These are phyloP conservation scores for Cryptosporidium canis DNA, from an alignment of 169 alveolate genomes.

Conservation along the genomic window DNA sequence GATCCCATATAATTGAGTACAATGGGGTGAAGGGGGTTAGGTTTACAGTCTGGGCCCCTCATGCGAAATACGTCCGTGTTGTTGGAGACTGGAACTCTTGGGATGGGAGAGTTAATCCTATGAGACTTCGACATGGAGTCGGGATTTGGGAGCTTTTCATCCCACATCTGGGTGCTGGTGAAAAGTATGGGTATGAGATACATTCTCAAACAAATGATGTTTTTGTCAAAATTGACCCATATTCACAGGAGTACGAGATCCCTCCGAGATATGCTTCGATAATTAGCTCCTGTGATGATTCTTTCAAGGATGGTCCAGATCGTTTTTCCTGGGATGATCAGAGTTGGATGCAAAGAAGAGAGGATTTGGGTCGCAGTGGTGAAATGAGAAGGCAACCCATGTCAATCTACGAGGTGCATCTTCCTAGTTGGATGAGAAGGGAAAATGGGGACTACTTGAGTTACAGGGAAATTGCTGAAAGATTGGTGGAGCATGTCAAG, in stretches of 20 bases:
- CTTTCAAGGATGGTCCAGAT: slow-evolving; percentile 74
- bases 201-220: slow-evolving; percentile 73
- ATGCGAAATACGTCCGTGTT: slow-evolving; percentile 76
- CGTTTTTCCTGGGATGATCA: slow-evolving; percentile 79
- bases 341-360: slow-evolving; percentile 79
- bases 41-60: slow-evolving; percentile 83
- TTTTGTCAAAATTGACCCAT: slow-evolving; percentile 81
- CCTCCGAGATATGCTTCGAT: slow-evolving; percentile 80
- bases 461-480: slow-evolving; percentile 79
- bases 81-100: slow-evolving; percentile 83
- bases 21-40: slow-evolving; percentile 79
- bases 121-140: slow-evolving; percentile 77
- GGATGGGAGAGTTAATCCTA: slow-evolving; percentile 83
- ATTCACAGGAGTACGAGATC: slow-evolving; percentile 80
- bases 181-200: slow-evolving; percentile 78
- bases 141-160: slow-evolving; percentile 82
- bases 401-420: slow-evolving; percentile 81
- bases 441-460: slow-evolving; percentile 76
- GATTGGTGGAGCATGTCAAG: slow-evolving; percentile 77
- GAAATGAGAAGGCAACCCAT: slow-evolving; percentile 78
- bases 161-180: slow-evolving; percentile 77
- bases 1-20: slow-evolving; percentile 75
- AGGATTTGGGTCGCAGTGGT: slow-evolving; percentile 72
- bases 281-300: slow-evolving; percentile 79
- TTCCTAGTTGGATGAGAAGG: slow-evolving; percentile 83